Base-by-base conservation (phyloP, 768 basidiomycete species). In the Pulveroboletus frians region DNA sequence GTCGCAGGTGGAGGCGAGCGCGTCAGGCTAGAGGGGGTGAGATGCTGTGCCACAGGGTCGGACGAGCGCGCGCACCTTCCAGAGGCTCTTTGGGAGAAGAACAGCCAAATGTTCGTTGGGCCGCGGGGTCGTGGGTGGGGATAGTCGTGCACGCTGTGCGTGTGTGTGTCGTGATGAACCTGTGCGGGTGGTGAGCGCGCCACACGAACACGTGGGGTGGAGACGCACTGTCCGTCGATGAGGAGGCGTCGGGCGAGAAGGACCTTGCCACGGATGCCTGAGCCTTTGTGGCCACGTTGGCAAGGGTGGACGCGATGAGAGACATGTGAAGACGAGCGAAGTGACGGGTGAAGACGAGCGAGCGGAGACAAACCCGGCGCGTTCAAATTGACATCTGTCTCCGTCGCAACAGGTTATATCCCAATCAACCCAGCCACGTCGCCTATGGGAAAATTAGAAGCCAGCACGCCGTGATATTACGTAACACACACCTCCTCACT, bases 21-120 rank as follows among this genome's bases (percentile, higher is more conserved):
- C 69, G 66, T 90, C 88, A 44, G 83, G 76, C 81, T 85, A 58
- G 35, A 23, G 30, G 42, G 63, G 59, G 61, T 59, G 52, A 60
- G 43, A 42, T 31, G 37, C 6, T 40, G 42, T 17, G 43, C 51
- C 34, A 45, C 46, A 2, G 14, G 18, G 10, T 30, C 26, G 23
- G 43, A 40, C 39, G 44, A 31, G 27, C 17, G 38, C 20, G 58
- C 70, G 32, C 21, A 81, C 84, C 81, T 90, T 90, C 88, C 88
- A 91, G 34, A 88, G 76, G 45, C 71, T 68, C 60, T 72, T 80
- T 21, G 80, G 77, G 37, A 90, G 77, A 11, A 88, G 73, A 26
- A 90, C 84, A 18, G 88, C 88, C 23, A 91, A 77, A 58, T 90
- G 86, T 66, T 88, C 83, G 65, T 88, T 86, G 46, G 54, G 52